A percentile compares a stretch with the other conserved stretches of the same genome.
Evolutionary conservation across 306 rosid species (phyloP).

Genomic region (Corylus heterophylla): DNA sequence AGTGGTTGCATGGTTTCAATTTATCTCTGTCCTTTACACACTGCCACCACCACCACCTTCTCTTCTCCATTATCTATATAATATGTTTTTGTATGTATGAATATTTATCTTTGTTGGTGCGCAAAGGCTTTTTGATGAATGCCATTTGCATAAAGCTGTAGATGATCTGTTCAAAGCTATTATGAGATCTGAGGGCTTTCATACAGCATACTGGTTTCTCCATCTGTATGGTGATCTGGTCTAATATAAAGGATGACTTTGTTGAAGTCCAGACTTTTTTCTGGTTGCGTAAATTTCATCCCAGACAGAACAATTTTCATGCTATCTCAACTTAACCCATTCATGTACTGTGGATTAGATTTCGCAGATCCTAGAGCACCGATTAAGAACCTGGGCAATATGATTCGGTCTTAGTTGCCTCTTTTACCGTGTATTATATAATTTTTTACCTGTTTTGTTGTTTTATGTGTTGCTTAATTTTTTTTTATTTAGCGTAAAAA

Average conservation of each 20-base stretch:
- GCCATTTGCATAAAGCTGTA: background rate
- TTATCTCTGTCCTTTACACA: background rate
- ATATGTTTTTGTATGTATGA: background rate
- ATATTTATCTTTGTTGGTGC: background rate
- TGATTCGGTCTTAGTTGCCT: background rate
- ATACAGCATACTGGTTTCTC: background rate
- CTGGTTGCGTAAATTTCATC: background rate
- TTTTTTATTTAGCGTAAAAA: no score
- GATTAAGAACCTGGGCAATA: background rate
- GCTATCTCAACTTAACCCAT: background rate
- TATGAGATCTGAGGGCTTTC: background rate
- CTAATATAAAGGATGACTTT: background rate
- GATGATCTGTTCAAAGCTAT: background rate
- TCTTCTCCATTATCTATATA: no score
- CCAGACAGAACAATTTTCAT: background rate
- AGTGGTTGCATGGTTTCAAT: background rate
- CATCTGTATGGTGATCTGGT: background rate
- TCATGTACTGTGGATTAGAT: background rate
- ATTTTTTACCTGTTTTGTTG: background rate
- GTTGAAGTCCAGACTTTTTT: background rate
- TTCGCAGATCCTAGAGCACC: background rate
- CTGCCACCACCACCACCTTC: no score
- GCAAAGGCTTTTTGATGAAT: background rate
- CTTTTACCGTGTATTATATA: background rate
- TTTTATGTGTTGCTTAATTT: background rate